Conservation (phyloP, 352 stramenopile genomes). For the Globisporangium okanoganense region DNA sequence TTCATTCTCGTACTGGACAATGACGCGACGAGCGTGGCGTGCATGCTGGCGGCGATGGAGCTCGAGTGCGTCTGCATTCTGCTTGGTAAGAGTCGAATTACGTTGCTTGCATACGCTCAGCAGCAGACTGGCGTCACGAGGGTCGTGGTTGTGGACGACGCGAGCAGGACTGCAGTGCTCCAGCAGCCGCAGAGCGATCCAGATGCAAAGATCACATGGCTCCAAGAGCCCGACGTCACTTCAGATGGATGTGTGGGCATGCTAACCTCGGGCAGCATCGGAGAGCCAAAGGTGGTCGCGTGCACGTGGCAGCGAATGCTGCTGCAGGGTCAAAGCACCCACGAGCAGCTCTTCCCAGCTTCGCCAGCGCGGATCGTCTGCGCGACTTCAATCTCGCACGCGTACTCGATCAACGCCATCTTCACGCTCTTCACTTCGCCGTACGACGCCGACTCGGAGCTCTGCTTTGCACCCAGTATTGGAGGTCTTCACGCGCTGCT, state of each 20-base stretch:
- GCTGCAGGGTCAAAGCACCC: constrained; percentile 72
- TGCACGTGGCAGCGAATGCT: constrained; percentile 76
- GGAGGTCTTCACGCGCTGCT: constrained; percentile 51
- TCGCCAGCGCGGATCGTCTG: constrained; percentile 64
- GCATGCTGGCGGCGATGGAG: constrained; percentile 66
- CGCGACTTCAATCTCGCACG: constrained; percentile 78
- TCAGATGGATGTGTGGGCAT: constrained; percentile 57
- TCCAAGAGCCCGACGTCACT: constrained; percentile 24
- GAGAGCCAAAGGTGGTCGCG: constrained; percentile 67
- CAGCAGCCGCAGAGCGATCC: constrained; percentile 8
- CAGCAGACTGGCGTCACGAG: constrained; percentile 55
- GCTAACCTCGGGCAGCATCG: constrained; percentile 83
- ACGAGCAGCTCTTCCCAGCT: constrained; percentile 68
- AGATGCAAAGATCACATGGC: constrained; percentile 24
- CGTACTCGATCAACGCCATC: constrained; percentile 83
- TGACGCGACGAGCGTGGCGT: constrained; percentile 65
- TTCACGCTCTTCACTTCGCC: constrained; percentile 76
- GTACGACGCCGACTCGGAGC: constrained; percentile 53
- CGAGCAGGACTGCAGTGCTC: constrained; percentile 17
- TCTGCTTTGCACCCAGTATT: constrained; percentile 61
- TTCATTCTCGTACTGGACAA: constrained; percentile 78
- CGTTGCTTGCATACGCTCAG: constrained; percentile 45
- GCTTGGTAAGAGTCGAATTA: constrained; percentile 40
- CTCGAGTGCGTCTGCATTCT: constrained; percentile 53
- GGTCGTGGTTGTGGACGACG: constrained; percentile 51